A percentile compares a stretch with the other conserved stretches of the same genome.
Conservation (phyloP, 768 basidiomycete species). For the Collybiopsis confluens region DNA sequence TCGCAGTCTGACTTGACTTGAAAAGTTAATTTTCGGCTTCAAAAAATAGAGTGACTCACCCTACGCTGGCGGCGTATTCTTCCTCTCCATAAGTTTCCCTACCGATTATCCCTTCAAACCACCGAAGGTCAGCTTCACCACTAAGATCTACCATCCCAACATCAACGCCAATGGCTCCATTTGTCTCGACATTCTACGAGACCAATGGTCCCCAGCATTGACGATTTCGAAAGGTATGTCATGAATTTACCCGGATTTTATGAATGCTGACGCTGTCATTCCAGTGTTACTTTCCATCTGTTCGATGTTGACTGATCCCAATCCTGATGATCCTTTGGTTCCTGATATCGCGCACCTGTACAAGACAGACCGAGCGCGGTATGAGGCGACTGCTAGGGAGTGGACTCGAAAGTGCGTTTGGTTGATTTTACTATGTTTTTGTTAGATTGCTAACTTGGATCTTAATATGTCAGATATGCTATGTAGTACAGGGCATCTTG, state of each 20-base stretch:
- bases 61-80: slow-evolving; percentile 98
- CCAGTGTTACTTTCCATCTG: slow-evolving; percentile 95
- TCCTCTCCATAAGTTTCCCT: slow-evolving; percentile 90
- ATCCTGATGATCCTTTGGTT: slow-evolving; percentile 97
- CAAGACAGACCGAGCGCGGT: slow-evolving; percentile 97
- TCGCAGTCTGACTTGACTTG: slow-evolving; percentile 1
- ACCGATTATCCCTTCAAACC: slow-evolving; percentile 99
- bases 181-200: slow-evolving; percentile 96
- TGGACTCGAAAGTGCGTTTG: slow-evolving; percentile 95
- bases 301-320: slow-evolving; percentile 99
- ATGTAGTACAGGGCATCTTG: slow-evolving; percentile 27
- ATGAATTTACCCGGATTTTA: not conserved
- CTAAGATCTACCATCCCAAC: slow-evolving; percentile 99
- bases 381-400: slow-evolving; percentile 97
- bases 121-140: slow-evolving; percentile 99
- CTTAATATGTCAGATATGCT: slow-evolving; percentile 35
- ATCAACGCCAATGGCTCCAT: slow-evolving; percentile 99
- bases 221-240: slow-evolving; percentile 93
- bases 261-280: not conserved
- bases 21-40: slow-evolving; percentile 7
- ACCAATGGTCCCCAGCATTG: slow-evolving; percentile 98
- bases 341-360: slow-evolving; percentile 98
- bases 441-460: not conserved
- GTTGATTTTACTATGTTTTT: not conserved
- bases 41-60: slow-evolving; percentile 89